Evolutionary conservation across 2,329 filamentous ascomycete genomes (phyloP).

Genomic region (Cyclaneusma minus): DNA sequence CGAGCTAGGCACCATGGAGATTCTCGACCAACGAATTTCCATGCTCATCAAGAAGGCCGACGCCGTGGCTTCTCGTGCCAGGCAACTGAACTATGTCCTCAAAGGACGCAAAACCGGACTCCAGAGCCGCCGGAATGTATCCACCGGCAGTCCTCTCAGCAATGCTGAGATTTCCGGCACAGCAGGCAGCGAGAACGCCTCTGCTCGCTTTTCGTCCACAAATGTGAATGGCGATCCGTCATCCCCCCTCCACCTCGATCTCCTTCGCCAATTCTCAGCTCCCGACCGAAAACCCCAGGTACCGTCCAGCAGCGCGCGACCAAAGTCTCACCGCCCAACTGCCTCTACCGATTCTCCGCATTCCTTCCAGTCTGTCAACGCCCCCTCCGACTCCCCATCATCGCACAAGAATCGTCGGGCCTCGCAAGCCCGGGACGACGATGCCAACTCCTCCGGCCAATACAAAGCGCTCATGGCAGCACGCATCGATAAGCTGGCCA

Average conservation of each 20-base stretch:
- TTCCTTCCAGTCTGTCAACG: conserved; percentile 7
- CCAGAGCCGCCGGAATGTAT: conserved; percentile 35
- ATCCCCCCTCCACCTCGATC: conserved; percentile 36
- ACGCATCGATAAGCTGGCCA: conserved; percentile 58
- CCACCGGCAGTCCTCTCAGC: conserved; percentile 18
- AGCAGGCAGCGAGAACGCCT: conserved; percentile 16
- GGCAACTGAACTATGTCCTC: conserved; percentile 68
- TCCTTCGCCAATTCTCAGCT: conserved; percentile 36
- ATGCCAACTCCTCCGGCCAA: conserved; percentile 6
- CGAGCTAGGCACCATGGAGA: conserved; percentile 70
- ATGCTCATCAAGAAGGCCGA: conserved; percentile 70
- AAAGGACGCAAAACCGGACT: conserved; percentile 64
- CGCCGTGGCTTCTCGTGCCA: conserved; percentile 52
- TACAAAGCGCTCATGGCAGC: conserved; percentile 53
- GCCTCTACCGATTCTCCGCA: conserved; percentile 9
- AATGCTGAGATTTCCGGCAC: conserved; percentile 18
- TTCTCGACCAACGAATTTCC: conserved; percentile 63
- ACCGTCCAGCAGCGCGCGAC: conserved; percentile 8
- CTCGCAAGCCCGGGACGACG: conserved; percentile 1
- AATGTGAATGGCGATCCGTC: conserved; percentile 9
- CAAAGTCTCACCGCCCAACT: conserved; percentile 15
- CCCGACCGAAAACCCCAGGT: conserved; percentile 12
- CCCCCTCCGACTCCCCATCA: conserved; percentile 9
- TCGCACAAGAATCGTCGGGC: neutral
- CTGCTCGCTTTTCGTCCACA: conserved; percentile 13